Base-by-base conservation (phyloP, 2,329 filamentous ascomycete species). In the Lizonia empirigonia region DNA sequence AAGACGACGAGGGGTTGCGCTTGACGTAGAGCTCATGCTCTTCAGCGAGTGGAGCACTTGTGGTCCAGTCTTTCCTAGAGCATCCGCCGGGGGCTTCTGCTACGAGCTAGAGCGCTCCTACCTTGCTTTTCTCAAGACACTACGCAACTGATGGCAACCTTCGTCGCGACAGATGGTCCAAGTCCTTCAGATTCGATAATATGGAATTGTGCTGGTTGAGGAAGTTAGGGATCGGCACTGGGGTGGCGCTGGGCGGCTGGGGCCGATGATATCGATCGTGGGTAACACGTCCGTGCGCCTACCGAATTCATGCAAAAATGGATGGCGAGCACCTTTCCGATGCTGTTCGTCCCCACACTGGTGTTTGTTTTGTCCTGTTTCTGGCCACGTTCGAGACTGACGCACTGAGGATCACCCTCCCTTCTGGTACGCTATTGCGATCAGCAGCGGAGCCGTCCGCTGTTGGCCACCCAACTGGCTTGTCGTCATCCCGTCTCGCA, bases 401-500 rank as follows among this genome's bases (percentile, higher is more conserved):
- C 44, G 38, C 44, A 52, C 32, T 27, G 42, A 19, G 7, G 29
- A 42, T 47, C 49, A 42, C 22, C 44, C 37, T 38, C 1, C 1
- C 26, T 27, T 41, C 41, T 42, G 55, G 55, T 37, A 53, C 52
- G 52, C 58, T 56, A 60, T 44, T 42, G 37, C 41, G 61, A 63
- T 62, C 55, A 49, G 34, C 48, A 59, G 58, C 53, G 60, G 59
- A 62, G 52, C 54, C 53, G 34, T 42, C 50, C 50, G 50, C 38
- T 39, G 50, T 47, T 48, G 22, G 35, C 50, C 44, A 48, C 44
- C 32, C 44, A 29, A 30, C 40, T 40, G 54, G 50, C 39, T 55
- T 55, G 53, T 66, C 63, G 63, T 64, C 63, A 66, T 64, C 47
- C 51, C 56, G 51, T 39, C 34, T 27, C 38, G 39, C 40, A 40